A percentile compares a stretch with the other conserved stretches of the same genome.
Conservation (phyloP, 2,329 filamentous ascomycete genomes). For the Parasarocladium wereldwijsianum region DNA sequence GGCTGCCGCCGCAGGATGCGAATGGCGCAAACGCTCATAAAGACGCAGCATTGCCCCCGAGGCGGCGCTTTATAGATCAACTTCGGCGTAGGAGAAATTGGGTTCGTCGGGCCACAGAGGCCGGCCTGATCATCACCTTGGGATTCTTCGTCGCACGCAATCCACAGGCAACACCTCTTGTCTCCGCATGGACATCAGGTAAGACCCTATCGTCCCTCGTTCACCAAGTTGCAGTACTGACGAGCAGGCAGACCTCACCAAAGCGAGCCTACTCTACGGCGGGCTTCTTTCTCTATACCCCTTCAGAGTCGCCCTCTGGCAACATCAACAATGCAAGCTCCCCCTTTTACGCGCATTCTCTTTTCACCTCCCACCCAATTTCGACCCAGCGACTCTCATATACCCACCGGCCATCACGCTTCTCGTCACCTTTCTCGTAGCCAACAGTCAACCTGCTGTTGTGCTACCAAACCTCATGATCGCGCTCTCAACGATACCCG, state of each 20-base stretch:
- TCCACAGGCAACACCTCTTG: constrained; percentile 26
- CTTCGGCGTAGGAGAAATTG: constrained; percentile 33
- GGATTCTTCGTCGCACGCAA: constrained; percentile 33
- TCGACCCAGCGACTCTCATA: constrained; percentile 82
- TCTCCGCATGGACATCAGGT: constrained; percentile 36
- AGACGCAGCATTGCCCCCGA: no score
- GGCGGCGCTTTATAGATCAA: constrained; percentile 10
- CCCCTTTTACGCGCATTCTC: constrained; percentile 22
- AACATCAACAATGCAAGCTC: constrained; percentile 20
- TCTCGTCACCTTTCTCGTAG: constrained; percentile 61
- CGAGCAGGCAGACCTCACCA: constrained; percentile 24
- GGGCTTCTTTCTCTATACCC: constrained; percentile 41
- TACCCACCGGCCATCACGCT: constrained; percentile 70
- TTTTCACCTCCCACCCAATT: constrained; percentile 52
- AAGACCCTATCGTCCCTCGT: constrained; percentile 8
- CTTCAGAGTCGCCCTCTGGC: constrained; percentile 38
- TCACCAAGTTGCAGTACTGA: constrained; percentile 1
- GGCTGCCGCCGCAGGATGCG: constrained; percentile 3
- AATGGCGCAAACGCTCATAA: neutral
- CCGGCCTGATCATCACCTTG: constrained; percentile 33
- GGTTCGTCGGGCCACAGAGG: constrained; percentile 36
- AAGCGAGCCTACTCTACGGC: constrained; percentile 19
- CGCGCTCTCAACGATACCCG: constrained; percentile 62
- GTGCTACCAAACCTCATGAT: constrained; percentile 73
- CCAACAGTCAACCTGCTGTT: constrained; percentile 41